Percentiles rank a stretch among this genome's conserved stretches.
phyloP scores from a whole-genome alignment of 2,329 filamentous ascomycete species.

The Aspergillus quadricinctus region DNA sequence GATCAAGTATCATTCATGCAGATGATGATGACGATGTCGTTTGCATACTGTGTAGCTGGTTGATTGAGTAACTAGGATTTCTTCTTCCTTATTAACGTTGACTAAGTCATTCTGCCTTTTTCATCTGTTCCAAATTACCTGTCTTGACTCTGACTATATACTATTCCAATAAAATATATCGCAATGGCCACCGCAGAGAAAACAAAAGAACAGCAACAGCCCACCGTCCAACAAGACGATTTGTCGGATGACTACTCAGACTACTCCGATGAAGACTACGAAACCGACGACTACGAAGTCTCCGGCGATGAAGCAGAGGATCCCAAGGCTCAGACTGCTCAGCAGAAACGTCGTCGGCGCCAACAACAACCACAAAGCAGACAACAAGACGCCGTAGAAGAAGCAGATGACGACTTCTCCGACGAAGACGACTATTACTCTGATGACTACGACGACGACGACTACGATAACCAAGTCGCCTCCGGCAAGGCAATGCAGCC shows the following conservation, averaged over 20 bases:
- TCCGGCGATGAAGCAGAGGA: constrained; percentile 21
- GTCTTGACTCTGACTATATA: not conserved
- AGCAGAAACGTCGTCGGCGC: constrained; percentile 15
- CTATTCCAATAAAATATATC: not conserved
- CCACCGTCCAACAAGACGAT: constrained; percentile 22
- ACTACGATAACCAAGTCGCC: constrained; percentile 14
- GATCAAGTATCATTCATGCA: too few species aligned
- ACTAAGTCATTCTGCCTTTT: not conserved
- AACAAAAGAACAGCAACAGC: constrained; percentile 20
- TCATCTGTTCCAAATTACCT: not conserved
- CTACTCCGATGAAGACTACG: constrained; percentile 24
- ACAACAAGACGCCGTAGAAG: constrained; percentile 28
- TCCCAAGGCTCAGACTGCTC: constrained; percentile 4
- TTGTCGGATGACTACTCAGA: constrained; percentile 12
- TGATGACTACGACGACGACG: constrained; percentile 30
- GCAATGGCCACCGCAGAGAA: constrained; percentile 29
- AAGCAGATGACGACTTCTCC: constrained; percentile 27
- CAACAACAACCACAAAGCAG: constrained; percentile 17
- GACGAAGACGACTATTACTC: constrained; percentile 12
- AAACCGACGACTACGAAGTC: constrained; percentile 26
- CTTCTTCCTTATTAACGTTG: too few species aligned
- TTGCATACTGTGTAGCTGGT: too few species aligned
- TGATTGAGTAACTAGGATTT: too few species aligned
- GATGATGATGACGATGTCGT: too few species aligned
- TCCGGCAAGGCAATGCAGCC: constrained; percentile 23